Evolutionary conservation across 139 green algal species (phyloP), one percentile per base, ranked within the genome.

Genomic region (Pseudopediastrum boryanum): DNA sequence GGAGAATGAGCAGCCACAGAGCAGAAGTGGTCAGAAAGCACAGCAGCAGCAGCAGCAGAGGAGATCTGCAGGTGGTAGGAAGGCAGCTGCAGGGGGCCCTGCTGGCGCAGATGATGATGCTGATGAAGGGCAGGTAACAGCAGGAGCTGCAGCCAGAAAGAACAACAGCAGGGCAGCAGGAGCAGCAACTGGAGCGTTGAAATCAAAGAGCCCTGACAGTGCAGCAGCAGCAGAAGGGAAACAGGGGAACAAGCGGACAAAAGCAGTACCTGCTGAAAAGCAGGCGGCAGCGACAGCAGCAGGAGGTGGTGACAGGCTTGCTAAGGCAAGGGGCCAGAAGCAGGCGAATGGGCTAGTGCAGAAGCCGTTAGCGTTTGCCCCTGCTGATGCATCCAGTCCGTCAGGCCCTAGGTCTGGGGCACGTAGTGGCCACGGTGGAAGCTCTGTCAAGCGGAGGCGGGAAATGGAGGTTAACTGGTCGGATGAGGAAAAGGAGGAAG

Each of bases 101-200:
- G 66, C 2, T 51, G 36, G 19, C 35, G 41, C 19, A 23, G 33
- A 72, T 48, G 69, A 12, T 27, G 70, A 67, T 29, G 52, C 23
- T 54, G 51, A 68, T 56, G 70, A 77, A 54, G 70, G 70, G 36
- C 66, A 52, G 70, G 70, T 68, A 10, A 33, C 50, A 19, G 51
- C 41, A 33, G 23, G 64, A 51, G 70, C 51, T 77, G 66, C 50
- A 51, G 44, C 25, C 50, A 59, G 70, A 41, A 77, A 52, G 51
- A 77, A 38, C 21, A 42, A 23, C 41, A 71, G 56, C 58, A n/a
- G n/a, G n/a, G n/a, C n/a, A 29, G 72, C 72, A 79, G 41, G 33
- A 61, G 52, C 71, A 67, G 71, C 54, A 76, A n/a, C 46, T n/a
- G 48, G 44, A 44, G 68, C 68, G 38, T 31, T 35, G 31, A 33